A percentile compares a stretch with the other conserved stretches of the same genome.
These are phyloP conservation scores for Ascoidea rubescens DNA, from an alignment of 805 yeast species.

Conservation along the genomic window DNA sequence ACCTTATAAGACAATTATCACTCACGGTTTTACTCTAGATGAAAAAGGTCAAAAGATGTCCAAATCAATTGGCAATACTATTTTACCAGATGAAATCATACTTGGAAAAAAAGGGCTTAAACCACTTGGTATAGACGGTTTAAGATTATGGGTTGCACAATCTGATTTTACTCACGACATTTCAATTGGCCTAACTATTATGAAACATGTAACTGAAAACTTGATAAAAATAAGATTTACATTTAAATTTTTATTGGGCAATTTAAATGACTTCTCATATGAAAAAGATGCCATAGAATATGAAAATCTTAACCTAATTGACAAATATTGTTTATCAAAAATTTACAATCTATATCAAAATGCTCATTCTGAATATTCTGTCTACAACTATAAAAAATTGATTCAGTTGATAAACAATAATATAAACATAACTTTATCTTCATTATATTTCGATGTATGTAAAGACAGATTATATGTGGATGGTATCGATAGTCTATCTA, in stretches of 20 bases:
- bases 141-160: slow-evolving; percentile 83
- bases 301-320: slow-evolving; percentile 31
- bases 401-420: slow-evolving; percentile 56
- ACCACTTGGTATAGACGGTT: slow-evolving; percentile 77
- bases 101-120: slow-evolving; percentile 40
- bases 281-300: slow-evolving; percentile 22
- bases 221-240: slow-evolving; percentile 75
- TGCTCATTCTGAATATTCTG: slow-evolving; percentile 31
- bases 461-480: slow-evolving; percentile 83
- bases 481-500: slow-evolving; percentile 30
- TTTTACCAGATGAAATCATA: slow-evolving; percentile 55
- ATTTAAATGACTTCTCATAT: slow-evolving; percentile 32
- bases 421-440: slow-evolving; percentile 62
- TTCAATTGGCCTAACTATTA: slow-evolving; percentile 53
- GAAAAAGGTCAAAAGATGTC: slow-evolving; percentile 85
- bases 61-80: slow-evolving; percentile 76
- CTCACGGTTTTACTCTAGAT: slow-evolving; percentile 91
- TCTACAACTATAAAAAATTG: slow-evolving; percentile 55
- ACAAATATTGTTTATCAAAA: slow-evolving; percentile 47
- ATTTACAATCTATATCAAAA: slow-evolving; percentile 31
- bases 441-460: slow-evolving; percentile 73
- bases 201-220: slow-evolving; percentile 66
- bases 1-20: slow-evolving; percentile 66
- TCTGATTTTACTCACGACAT: slow-evolving; percentile 78
- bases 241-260: slow-evolving; percentile 71